Percentiles rank a stretch among this genome's conserved stretches.
Conservation (phyloP, 805 yeast species). For the Cyberlindnera xishuangbannaensis region DNA sequence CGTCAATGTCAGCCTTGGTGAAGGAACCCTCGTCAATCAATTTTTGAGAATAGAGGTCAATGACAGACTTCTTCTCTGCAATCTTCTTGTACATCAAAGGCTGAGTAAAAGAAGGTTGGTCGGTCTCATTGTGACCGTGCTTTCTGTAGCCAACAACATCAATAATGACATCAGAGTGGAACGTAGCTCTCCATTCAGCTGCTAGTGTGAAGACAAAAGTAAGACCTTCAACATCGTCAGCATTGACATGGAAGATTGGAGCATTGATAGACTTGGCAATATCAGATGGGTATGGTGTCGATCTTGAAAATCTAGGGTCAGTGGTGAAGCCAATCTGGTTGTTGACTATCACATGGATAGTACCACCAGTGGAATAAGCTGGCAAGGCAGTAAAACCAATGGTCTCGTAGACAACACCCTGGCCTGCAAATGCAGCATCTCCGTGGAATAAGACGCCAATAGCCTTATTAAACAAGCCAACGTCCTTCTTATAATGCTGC, state of each 20-base stretch:
- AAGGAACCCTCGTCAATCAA: slow-evolving; percentile 83
- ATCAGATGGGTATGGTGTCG: slow-evolving; percentile 97
- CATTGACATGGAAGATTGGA: slow-evolving; percentile 98
- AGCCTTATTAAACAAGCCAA: slow-evolving; percentile 78
- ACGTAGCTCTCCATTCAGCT: slow-evolving; percentile 96
- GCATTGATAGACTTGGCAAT: slow-evolving; percentile 95
- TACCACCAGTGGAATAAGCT: slow-evolving; percentile 97
- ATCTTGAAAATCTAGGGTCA: slow-evolving; percentile 95
- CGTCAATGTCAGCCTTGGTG: slow-evolving; percentile 83
- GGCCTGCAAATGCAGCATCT: slow-evolving; percentile 98
- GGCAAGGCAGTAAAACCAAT: slow-evolving; percentile 92
- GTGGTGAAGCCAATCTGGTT: slow-evolving; percentile 99
- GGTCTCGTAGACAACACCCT: slow-evolving; percentile 98
- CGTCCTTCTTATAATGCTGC: slow-evolving; percentile 85
- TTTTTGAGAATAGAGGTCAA: slow-evolving; percentile 78
- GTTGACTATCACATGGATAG: slow-evolving; percentile 91
- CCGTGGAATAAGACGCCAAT: slow-evolving; percentile 93
- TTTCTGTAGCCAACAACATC: slow-evolving; percentile 98
- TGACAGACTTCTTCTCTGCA: slow-evolving; percentile 81
- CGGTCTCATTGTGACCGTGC: slow-evolving; percentile 99
- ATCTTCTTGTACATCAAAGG: slow-evolving; percentile 94
- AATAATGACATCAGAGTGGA: slow-evolving; percentile 93
- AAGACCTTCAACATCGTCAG: slow-evolving; percentile 94
- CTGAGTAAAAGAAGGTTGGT: slow-evolving; percentile 98
- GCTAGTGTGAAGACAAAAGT: slow-evolving; percentile 91